These are phyloP conservation scores for Osmanthus fragrans DNA, from an alignment of 257 asterid genomes.

Conservation along the genomic window DNA sequence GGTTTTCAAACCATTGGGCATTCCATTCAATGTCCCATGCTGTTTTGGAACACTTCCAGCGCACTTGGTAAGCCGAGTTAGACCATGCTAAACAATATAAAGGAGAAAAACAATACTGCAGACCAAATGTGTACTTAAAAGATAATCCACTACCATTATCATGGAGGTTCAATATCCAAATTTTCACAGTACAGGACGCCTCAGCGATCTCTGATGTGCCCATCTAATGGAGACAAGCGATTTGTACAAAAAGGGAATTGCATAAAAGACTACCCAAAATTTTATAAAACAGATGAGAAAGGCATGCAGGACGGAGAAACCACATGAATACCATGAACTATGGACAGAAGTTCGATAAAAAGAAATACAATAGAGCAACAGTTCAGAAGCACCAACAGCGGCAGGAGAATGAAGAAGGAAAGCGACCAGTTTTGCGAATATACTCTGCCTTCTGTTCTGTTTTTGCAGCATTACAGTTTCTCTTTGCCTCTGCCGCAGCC, in stretches of 20 bases:
- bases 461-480: conserved; percentile 61
- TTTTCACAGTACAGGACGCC: not conserved
- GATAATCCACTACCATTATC: too few relatives aligned
- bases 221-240: not conserved
- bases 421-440: conserved; percentile 79
- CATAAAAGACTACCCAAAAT: not conserved
- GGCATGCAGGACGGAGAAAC: not conserved
- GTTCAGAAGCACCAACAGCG: not conserved
- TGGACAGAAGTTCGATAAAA: not conserved
- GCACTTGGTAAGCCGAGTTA: not conserved
- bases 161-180: not conserved
- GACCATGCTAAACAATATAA: not conserved
- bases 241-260: not conserved
- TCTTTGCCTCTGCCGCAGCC: conserved; percentile 71
- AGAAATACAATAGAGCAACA: not conserved
- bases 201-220: not conserved
- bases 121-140: too few relatives aligned
- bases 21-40: not conserved
- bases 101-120: not conserved
- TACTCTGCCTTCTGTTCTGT: conserved; percentile 72
- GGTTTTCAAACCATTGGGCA: too few relatives aligned
- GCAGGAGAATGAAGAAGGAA: conserved; percentile 49
- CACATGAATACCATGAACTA: not conserved
- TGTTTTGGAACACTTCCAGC: too few relatives aligned
- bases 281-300: not conserved